phyloP scores from a whole-genome alignment of 2,329 filamentous ascomycete genomes.

The Calonectria ilicicola region DNA sequence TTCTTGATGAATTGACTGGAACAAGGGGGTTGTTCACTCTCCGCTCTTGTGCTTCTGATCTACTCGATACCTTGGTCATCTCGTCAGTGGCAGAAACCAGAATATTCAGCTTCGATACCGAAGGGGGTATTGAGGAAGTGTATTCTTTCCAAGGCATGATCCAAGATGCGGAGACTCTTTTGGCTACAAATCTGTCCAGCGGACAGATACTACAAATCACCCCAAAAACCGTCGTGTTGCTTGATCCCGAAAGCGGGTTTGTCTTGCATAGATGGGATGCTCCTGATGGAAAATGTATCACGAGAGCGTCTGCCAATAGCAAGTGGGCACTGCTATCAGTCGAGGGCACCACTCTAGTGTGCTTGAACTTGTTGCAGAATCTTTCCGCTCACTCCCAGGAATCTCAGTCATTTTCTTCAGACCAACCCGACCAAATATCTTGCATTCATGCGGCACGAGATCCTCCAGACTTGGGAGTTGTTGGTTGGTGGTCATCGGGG shows the following conservation, averaged over 20 bases:
- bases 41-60: conserved; percentile 59
- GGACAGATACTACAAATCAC: conserved; percentile 83
- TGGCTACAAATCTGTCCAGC: conserved; percentile 74
- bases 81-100: conserved; percentile 88
- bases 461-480: conserved; percentile 75
- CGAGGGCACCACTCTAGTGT: conserved; percentile 78
- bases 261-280: conserved; percentile 70
- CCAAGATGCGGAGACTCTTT: conserved; percentile 78
- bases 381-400: conserved; percentile 70
- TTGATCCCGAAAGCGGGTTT: conserved; percentile 69
- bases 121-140: conserved; percentile 88
- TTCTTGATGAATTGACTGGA: conserved; percentile 82
- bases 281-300: conserved; percentile 70
- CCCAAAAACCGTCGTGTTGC: conserved; percentile 69
- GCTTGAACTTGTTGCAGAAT: conserved; percentile 71
- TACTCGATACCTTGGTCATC: conserved; percentile 79
- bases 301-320: conserved; percentile 80
- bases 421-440: conserved; percentile 77
- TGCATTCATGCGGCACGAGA: conserved; percentile 81
- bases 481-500: conserved; percentile 91
- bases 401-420: conserved; percentile 62
- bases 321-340: conserved; percentile 79
- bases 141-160: conserved; percentile 79
- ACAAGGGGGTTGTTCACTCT: conserved; percentile 81
- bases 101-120: conserved; percentile 79